Conservation (phyloP, 768 basidiomycete genomes). For the Rubroboletus pulcherrimus region DNA sequence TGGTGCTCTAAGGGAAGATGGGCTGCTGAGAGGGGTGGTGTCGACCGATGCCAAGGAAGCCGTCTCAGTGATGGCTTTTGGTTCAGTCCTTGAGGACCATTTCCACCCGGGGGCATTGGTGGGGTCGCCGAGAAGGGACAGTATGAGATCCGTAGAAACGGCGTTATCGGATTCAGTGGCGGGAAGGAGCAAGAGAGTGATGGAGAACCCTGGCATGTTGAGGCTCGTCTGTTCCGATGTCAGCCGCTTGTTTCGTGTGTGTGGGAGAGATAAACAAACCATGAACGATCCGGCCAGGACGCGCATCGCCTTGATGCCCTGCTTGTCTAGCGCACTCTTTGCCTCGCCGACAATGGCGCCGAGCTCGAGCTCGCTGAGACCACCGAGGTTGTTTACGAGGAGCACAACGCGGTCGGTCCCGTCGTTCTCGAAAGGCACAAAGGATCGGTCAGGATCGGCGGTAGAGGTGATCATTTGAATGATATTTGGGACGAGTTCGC, state of each 20-base stretch:
- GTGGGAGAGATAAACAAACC: slow-evolving; percentile 41
- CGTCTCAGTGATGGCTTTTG: slow-evolving; percentile 26
- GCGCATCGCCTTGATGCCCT: slow-evolving; percentile 55
- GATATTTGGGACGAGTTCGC: slow-evolving; percentile 65
- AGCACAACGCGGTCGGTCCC: slow-evolving; percentile 69
- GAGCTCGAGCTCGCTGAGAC: slow-evolving; percentile 79
- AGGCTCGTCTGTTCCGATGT: slow-evolving; percentile 61
- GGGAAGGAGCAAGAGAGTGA: slow-evolving; percentile 78
- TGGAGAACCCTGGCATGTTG: slow-evolving; percentile 90
- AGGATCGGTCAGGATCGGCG: slow-evolving; percentile 72
- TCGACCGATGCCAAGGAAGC: slow-evolving; percentile 11
- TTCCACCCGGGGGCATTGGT: slow-evolving; percentile 81
- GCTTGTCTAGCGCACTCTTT: slow-evolving; percentile 48
- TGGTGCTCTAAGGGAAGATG: slow-evolving; percentile 31
- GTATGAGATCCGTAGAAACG: slow-evolving; percentile 41
- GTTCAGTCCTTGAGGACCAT: slow-evolving; percentile 55
- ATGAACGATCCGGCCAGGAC: slow-evolving; percentile 82
- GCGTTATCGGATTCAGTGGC: slow-evolving; percentile 35
- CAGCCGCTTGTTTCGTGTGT: neutral
- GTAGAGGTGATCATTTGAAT: slow-evolving; percentile 69
- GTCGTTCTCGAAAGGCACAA: slow-evolving; percentile 63
- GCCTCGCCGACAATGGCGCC: slow-evolving; percentile 64
- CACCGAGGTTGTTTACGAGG: slow-evolving; percentile 86
- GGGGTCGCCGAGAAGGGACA: slow-evolving; percentile 67
- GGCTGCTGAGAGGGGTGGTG: neutral